Percentiles rank a stretch among this genome's conserved stretches.
Conservation (phyloP, 345 rosid species). For the Eucalyptus cloeziana region DNA sequence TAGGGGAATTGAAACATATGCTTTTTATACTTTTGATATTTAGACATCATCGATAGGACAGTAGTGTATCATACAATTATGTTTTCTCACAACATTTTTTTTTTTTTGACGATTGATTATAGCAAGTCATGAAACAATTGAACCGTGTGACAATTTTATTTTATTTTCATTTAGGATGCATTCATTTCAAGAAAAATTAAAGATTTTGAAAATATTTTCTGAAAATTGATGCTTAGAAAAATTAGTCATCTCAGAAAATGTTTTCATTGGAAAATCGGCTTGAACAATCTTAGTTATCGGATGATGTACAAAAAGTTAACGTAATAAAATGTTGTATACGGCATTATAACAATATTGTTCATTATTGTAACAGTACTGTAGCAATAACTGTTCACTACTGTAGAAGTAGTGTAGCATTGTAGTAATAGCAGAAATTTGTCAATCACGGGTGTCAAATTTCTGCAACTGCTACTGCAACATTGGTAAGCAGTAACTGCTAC, state of each 20-base stretch:
- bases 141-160: background rate
- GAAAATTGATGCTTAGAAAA: no score
- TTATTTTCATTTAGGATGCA: background rate
- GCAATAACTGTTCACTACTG: background rate
- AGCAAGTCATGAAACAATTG: background rate
- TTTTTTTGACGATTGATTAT: background rate
- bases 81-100: background rate
- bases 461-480: background rate
- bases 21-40: background rate
- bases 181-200: background rate
- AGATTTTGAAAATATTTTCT: background rate
- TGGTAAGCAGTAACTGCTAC: background rate
- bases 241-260: background rate
- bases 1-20: background rate
- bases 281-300: background rate
- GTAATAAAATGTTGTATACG: background rate
- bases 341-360: background rate
- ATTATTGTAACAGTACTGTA: background rate
- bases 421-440: background rate
- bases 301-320: background rate
- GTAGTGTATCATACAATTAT: background rate
- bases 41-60: background rate
- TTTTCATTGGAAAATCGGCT: background rate
- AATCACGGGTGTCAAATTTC: background rate
- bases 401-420: background rate